Evolutionary conservation across 1,284 basidiomycete species (phyloP).

Genomic region (Dichomitus squalens): DNA sequence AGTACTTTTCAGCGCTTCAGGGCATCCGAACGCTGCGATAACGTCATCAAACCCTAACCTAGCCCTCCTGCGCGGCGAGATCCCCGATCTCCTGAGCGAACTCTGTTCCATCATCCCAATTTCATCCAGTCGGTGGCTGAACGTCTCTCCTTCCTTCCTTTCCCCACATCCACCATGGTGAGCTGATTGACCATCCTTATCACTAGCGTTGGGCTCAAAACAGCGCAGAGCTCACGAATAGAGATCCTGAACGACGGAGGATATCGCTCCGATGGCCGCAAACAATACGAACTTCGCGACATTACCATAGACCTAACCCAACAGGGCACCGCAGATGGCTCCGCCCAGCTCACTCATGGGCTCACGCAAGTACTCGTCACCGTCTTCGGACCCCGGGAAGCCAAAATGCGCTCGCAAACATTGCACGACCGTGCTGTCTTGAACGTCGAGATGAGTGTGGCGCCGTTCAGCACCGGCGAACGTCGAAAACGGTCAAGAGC

Average conservation of each 20-base stretch:
- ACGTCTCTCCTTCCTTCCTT: background rate
- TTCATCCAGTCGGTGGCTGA: background rate
- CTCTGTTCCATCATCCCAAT: background rate
- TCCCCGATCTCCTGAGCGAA: conserved; percentile 3
- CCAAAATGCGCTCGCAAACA: conserved; percentile 72
- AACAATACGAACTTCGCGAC: conserved; percentile 88
- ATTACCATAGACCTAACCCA: conserved; percentile 78
- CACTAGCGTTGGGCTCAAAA: background rate
- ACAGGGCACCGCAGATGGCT: conserved; percentile 84
- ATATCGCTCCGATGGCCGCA: conserved; percentile 87
- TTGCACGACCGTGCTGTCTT: conserved; percentile 84
- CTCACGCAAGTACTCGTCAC: conserved; percentile 86
- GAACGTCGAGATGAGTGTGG: conserved; percentile 84
- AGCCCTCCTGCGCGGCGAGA: background rate
- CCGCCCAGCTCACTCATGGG: conserved; percentile 84
- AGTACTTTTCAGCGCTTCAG: too few relatives aligned
- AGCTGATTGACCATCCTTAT: background rate
- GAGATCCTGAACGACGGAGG: conserved; percentile 92
- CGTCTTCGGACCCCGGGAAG: conserved; percentile 92
- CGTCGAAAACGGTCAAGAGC: conserved; percentile 74
- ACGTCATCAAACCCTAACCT: conserved; percentile 17
- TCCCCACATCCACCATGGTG: conserved; percentile 13
- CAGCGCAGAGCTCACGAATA: conserved; percentile 66
- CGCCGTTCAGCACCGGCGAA: conserved; percentile 85
- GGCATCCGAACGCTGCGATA: too few relatives aligned